A percentile compares a stretch with the other conserved stretches of the same genome.
Evolutionary conservation across 257 asterid species (phyloP).

Genomic region (Striga asiatica): DNA sequence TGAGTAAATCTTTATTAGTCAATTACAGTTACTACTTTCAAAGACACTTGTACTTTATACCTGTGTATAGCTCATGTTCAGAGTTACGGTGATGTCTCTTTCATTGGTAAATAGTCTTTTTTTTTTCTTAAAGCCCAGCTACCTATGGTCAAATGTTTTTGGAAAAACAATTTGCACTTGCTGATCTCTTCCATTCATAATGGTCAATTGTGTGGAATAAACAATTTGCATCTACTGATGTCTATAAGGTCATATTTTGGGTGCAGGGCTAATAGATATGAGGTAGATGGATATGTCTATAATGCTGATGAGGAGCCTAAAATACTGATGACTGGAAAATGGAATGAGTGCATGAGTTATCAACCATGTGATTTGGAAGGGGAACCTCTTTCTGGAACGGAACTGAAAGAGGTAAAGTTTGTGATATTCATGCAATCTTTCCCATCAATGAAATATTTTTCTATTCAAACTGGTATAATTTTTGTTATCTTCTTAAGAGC

Average conservation of each 20-base stretch:
- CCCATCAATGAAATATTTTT: not conserved
- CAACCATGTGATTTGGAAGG: conserved; percentile 97
- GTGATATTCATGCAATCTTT: not conserved
- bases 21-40: not conserved
- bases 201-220: not conserved
- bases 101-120: not conserved
- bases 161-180: not conserved
- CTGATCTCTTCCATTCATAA: not conserved
- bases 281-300: conserved; percentile 96
- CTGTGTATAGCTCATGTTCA: not conserved
- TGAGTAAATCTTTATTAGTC: not conserved
- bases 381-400: conserved; percentile 85
- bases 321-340: conserved; percentile 94
- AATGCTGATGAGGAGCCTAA: conserved; percentile 88
- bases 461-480: not conserved
- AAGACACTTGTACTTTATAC: not conserved
- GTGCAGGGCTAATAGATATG: conserved; percentile 89
- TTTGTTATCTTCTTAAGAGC: not conserved
- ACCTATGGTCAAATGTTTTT: not conserved
- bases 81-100: not conserved
- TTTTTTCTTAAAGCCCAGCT: not conserved
- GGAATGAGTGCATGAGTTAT: conserved; percentile 81
- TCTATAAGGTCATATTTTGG: not conserved
- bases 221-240: not conserved
- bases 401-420: conserved; percentile 72